Conservation (phyloP, 257 asterid genomes). For the Verbascum thapsus region DNA sequence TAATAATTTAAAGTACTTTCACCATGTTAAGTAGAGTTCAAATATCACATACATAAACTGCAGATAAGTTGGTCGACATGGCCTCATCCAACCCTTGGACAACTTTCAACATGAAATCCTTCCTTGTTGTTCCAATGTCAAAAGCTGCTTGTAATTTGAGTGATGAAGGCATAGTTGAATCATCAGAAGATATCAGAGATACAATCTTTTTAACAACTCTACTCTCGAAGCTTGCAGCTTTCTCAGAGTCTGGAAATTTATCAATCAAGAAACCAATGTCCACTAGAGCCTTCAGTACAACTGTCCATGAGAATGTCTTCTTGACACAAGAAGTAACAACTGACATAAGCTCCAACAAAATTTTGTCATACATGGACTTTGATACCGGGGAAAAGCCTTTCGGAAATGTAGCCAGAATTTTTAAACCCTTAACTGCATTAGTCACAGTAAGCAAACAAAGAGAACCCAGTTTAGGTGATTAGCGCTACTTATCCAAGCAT, state of each 20-base stretch:
- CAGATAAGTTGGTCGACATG: constrained; percentile 54
- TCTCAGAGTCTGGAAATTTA: constrained; percentile 55
- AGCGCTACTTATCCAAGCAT: background rate
- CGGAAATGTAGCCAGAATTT: constrained; percentile 80
- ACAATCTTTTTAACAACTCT: constrained; percentile 64
- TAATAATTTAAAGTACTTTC: background rate
- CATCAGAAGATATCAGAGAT: constrained; percentile 59
- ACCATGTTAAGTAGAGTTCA: constrained; percentile 22
- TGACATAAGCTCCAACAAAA: constrained; percentile 65
- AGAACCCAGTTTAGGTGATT: constrained; percentile 27
- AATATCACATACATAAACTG: constrained; percentile 65
- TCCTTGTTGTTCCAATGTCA: constrained; percentile 68
- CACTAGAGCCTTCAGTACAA: constrained; percentile 63
- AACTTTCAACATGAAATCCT: constrained; percentile 61
- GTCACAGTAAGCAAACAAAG: constrained; percentile 21
- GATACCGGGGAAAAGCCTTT: constrained; percentile 57
- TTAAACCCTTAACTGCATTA: constrained; percentile 83
- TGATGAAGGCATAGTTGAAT: constrained; percentile 50
- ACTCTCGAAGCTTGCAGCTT: constrained; percentile 58
- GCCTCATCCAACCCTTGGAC: constrained; percentile 66
- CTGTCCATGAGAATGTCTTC: constrained; percentile 59
- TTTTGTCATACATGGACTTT: constrained; percentile 53
- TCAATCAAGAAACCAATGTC: constrained; percentile 66
- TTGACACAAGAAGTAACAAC: constrained; percentile 49
- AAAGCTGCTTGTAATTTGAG: constrained; percentile 72